Percentiles rank a stretch among this genome's conserved stretches.
Conservation (phyloP, 768 basidiomycete genomes). For the Tylopilus subfusipes region DNA sequence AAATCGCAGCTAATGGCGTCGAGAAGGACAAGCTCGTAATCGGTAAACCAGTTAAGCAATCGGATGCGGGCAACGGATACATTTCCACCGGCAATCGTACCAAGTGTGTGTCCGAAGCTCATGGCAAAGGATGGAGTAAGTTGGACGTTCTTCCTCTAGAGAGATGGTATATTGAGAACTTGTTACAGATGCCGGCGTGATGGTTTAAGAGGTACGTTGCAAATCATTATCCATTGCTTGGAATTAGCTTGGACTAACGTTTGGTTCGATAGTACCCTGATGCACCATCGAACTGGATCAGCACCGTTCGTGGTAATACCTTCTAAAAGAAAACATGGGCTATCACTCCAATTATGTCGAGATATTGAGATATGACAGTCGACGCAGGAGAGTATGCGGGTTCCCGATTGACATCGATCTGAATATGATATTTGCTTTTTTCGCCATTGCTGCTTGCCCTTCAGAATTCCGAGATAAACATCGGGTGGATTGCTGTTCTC, state of each 20-base stretch:
- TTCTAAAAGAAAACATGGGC: neutral
- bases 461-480: no score
- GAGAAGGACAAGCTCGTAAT: conserved; percentile 48
- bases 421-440: no score
- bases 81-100: conserved; percentile 54
- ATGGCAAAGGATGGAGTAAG: conserved; percentile 64
- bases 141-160: neutral
- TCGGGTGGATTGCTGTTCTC: no score
- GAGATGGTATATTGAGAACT: neutral
- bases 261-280: conserved; percentile 32
- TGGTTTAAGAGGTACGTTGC: conserved; percentile 37
- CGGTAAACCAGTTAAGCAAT: conserved; percentile 42
- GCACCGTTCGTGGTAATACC: conserved; percentile 10
- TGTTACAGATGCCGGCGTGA: conserved; percentile 36
- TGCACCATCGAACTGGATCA: conserved; percentile 37
- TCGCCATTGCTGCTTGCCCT: no score
- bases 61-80: conserved; percentile 44
- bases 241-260: neutral
- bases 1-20: conserved; percentile 44
- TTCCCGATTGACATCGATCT: no score
- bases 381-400: no score
- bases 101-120: conserved; percentile 56
- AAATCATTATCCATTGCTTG: neutral
- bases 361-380: neutral
- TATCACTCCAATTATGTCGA: no score